Conservation (phyloP, 495 filamentous ascomycete species). For the Daldinia decipiens region DNA sequence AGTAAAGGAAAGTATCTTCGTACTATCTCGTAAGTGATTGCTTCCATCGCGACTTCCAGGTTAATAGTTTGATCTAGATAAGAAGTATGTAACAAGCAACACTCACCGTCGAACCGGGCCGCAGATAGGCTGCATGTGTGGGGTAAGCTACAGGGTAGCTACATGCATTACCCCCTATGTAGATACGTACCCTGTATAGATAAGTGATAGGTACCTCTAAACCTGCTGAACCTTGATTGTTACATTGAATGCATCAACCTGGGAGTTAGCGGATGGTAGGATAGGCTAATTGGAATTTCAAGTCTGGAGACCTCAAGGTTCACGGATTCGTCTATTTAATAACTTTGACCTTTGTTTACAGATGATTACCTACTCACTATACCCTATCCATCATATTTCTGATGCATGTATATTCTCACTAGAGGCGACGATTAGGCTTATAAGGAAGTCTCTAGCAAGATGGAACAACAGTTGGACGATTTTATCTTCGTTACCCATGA, state of each 20-base stretch:
- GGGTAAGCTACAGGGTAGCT: constrained; percentile 17
- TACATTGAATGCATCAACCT: constrained; percentile 8
- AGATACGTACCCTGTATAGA: not conserved
- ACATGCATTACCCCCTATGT: not conserved
- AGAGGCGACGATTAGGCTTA: not conserved
- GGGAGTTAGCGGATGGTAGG: not conserved
- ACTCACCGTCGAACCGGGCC: no score
- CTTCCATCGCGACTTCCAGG: constrained; percentile 1
- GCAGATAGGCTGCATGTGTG: constrained; percentile 13
- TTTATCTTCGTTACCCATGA: constrained; percentile 46
- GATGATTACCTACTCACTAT: not conserved
- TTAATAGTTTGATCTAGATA: constrained; percentile 11
- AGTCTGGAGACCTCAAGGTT: constrained; percentile 31
- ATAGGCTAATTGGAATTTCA: constrained; percentile 34
- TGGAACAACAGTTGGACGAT: constrained; percentile 38
- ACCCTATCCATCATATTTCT: not conserved
- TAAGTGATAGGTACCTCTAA: not conserved
- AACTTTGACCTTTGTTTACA: not conserved
- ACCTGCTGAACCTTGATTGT: not conserved
- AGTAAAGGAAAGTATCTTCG: not conserved
- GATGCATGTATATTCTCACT: not conserved
- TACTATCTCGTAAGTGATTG: constrained; percentile 9
- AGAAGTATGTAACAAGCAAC: no score
- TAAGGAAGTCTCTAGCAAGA: constrained; percentile 3
- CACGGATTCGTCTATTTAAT: constrained; percentile 20